phyloP scores from a whole-genome alignment of 73 alveolate genomes.

The Symbiodinium pilosum region DNA sequence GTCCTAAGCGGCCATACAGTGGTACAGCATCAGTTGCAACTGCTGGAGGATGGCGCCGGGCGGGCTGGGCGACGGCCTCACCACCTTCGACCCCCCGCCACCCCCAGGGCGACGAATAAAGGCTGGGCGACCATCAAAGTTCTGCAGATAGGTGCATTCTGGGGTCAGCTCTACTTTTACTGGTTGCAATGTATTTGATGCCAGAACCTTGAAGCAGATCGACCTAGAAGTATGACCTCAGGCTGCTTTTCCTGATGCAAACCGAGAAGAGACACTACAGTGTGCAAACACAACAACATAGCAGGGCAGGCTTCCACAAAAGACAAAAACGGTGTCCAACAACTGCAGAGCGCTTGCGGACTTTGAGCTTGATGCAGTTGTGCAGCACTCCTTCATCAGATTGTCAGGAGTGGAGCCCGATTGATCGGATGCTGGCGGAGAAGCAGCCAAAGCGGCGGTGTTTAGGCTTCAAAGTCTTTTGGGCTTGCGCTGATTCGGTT shows the following conservation, averaged over 20 bases:
- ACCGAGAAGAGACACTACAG: too few relatives aligned
- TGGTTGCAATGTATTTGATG: too few relatives aligned
- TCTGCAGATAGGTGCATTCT: neutral
- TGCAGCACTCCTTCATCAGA: neutral
- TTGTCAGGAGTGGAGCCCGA: constrained; percentile 81
- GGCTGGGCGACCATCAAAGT: neutral
- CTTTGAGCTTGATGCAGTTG: too few relatives aligned
- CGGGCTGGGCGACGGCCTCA: constrained; percentile 20
- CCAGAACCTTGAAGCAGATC: too few relatives aligned
- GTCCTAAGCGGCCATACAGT: neutral
- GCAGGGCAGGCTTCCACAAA: too few relatives aligned
- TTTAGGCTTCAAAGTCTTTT: neutral
- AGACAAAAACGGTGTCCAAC: too few relatives aligned
- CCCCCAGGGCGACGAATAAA: constrained; percentile 74
- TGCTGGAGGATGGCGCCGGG: constrained; percentile 46
- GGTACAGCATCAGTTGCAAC: neutral
- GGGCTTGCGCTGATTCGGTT: too few relatives aligned
- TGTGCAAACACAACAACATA: too few relatives aligned
- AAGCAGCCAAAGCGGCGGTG: constrained; percentile 67
- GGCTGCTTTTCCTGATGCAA: too few relatives aligned
- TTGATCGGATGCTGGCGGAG: constrained; percentile 93
- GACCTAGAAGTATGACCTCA: too few relatives aligned
- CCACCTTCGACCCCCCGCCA: constrained; percentile 27
- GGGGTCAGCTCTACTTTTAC: too few relatives aligned
- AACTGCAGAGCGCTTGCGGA: too few relatives aligned